Conservation (phyloP, 2,329 filamentous ascomycete genomes). For the Trichoderma atroviride region DNA sequence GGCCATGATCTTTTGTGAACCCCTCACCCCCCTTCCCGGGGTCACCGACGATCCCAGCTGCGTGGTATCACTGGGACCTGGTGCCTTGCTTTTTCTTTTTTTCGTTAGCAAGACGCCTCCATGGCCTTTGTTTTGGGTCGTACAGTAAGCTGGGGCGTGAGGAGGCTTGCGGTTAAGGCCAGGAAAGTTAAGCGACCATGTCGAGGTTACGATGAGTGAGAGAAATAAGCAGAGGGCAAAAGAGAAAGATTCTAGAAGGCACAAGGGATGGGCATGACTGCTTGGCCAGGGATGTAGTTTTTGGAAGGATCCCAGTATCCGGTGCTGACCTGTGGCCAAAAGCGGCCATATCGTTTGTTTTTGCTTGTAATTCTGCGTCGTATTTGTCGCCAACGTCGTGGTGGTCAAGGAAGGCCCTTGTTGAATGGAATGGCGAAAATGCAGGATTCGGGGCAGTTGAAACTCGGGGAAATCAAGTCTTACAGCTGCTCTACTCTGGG, state of each 20-base stretch:
- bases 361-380: not conserved
- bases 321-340: not conserved
- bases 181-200: conserved; percentile 3
- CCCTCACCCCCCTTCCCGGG: conserved; percentile 2
- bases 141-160: not conserved
- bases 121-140: not conserved
- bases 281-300: not conserved
- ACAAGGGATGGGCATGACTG: not conserved
- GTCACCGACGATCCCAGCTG: conserved; percentile 20
- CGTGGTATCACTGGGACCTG: not conserved
- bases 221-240: conserved; percentile 11
- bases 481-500: not conserved
- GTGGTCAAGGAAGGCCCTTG: not conserved
- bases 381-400: not conserved
- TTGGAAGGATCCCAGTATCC: not conserved
- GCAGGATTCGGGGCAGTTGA: not conserved
- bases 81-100: not conserved
- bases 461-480: not conserved
- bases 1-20: not conserved
- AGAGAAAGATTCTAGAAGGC: conserved; percentile 16
- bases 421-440: not conserved
- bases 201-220: not conserved
- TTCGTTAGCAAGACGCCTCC: conserved; percentile 15
- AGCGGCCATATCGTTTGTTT: not conserved
- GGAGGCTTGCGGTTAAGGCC: not conserved